Conservation (phyloP, 768 basidiomycete genomes). For the Postia placenta region DNA sequence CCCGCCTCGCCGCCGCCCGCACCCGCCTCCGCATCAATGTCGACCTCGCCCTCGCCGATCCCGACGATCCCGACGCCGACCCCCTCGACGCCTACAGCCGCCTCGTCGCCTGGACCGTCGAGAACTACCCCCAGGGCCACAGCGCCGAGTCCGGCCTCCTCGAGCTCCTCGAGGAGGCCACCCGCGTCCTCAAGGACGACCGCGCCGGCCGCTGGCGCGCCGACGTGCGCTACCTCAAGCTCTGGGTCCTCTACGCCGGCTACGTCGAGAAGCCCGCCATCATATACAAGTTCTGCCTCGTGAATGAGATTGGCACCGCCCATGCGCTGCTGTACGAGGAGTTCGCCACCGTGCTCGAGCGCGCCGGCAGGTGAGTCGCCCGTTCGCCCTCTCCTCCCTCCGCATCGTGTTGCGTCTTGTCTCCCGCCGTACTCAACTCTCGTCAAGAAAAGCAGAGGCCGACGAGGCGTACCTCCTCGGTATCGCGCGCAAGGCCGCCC, state of each 20-base stretch:
- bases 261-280: slow-evolving; percentile 86
- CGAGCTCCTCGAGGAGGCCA: slow-evolving; percentile 89
- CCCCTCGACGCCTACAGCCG: slow-evolving; percentile 81
- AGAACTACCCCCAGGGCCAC: slow-evolving; percentile 92
- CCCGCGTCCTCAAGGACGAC: slow-evolving; percentile 75
- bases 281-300: slow-evolving; percentile 85
- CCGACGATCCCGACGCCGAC: slow-evolving; percentile 77
- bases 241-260: slow-evolving; percentile 92
- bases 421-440: neutral
- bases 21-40: slow-evolving; percentile 67
- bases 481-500: slow-evolving; percentile 74
- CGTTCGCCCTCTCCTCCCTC: neutral
- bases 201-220: slow-evolving; percentile 66
- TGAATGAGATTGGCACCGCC: slow-evolving; percentile 83
- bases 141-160: slow-evolving; percentile 87
- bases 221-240: slow-evolving; percentile 83
- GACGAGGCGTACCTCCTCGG: slow-evolving; percentile 87
- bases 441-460: slow-evolving; percentile 75
- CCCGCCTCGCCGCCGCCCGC: slow-evolving; percentile 58
- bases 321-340: slow-evolving; percentile 89
- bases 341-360: slow-evolving; percentile 78
- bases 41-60: slow-evolving; percentile 60
- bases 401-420: neutral
- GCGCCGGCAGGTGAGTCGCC: slow-evolving; percentile 62
- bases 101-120: slow-evolving; percentile 88